Conservation (phyloP, 495 filamentous ascomycete species). For the Tuber aestivum region DNA sequence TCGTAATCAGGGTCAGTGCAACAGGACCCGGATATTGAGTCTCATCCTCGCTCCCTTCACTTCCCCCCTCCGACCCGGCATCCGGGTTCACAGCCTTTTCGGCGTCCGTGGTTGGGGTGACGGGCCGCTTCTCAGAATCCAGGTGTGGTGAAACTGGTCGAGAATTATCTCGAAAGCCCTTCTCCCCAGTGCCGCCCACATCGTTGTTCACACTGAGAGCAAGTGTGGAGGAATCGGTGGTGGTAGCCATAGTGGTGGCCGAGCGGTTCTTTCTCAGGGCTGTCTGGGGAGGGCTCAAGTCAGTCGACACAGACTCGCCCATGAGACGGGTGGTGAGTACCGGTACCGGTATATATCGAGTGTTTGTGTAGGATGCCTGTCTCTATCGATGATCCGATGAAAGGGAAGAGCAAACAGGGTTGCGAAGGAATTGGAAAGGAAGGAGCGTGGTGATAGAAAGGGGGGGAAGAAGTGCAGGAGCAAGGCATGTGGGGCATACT, state of each 20-base stretch:
- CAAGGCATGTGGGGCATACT: background rate
- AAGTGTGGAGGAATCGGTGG: constrained; percentile 26
- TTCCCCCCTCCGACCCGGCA: constrained; percentile 1
- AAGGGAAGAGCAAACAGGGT: background rate
- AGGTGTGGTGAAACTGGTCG: constrained; percentile 20
- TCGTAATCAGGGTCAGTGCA: constrained; percentile 54
- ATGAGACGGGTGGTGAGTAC: background rate
- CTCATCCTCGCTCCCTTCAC: constrained; percentile 41
- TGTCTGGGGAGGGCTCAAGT: constrained; percentile 18
- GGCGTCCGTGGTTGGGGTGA: background rate
- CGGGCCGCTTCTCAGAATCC: background rate
- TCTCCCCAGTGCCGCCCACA: constrained; percentile 13
- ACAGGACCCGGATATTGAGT: constrained; percentile 50
- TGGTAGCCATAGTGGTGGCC: constrained; percentile 27
- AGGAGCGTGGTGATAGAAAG: background rate
- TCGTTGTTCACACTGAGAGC: constrained; percentile 19
- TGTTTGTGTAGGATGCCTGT: background rate
- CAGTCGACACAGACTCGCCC: background rate
- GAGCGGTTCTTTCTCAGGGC: constrained; percentile 24
- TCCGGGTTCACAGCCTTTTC: background rate
- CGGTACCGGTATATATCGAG: background rate
- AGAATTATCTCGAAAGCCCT: constrained; percentile 12
- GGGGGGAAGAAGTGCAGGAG: background rate
- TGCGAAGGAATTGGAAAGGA: background rate
- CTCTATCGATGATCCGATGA: background rate